phyloP scores from a whole-genome alignment of 495 filamentous ascomycete species.

The Daldinia grandis region DNA sequence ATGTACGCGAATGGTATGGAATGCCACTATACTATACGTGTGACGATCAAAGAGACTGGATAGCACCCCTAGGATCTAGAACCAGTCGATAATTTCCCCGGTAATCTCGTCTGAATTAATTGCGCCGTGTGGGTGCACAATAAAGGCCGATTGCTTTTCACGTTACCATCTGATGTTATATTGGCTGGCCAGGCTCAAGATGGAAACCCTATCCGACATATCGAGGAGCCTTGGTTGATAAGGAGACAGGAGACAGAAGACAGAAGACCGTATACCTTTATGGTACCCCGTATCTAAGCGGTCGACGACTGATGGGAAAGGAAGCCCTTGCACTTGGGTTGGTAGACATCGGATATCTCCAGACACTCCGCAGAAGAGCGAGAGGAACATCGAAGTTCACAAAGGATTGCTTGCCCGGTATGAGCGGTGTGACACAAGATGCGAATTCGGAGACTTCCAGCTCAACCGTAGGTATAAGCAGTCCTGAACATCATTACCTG shows the following conservation, averaged over 20 bases:
- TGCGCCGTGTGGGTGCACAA: constrained; percentile 37
- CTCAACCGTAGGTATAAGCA: constrained; percentile 19
- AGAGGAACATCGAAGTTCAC: not conserved
- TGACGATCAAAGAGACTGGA: constrained; percentile 36
- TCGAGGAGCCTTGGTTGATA: constrained; percentile 15
- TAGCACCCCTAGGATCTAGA: constrained; percentile 35
- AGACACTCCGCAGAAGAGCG: not conserved
- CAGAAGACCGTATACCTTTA: too few species aligned
- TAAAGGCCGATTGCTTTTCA: constrained; percentile 22
- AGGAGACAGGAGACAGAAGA: constrained; percentile 10
- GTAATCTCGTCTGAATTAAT: constrained; percentile 40
- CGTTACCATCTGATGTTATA: constrained; percentile 34
- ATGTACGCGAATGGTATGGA: constrained; percentile 20
- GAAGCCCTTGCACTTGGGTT: constrained; percentile 7
- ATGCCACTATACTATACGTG: constrained; percentile 29
- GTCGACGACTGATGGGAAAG: constrained; percentile 5
- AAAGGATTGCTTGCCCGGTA: constrained; percentile 5
- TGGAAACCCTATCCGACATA: constrained; percentile 37
- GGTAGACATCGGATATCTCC: not conserved
- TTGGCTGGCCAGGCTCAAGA: constrained; percentile 29
- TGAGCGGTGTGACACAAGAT: constrained; percentile 33
- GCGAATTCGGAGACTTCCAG: constrained; percentile 30
- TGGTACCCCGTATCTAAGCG: constrained; percentile 30
- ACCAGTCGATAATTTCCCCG: constrained; percentile 37
- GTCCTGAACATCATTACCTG: constrained; percentile 12